Base-by-base conservation (phyloP, 2,329 filamentous ascomycete species). In the Pezicula rhizophila region DNA sequence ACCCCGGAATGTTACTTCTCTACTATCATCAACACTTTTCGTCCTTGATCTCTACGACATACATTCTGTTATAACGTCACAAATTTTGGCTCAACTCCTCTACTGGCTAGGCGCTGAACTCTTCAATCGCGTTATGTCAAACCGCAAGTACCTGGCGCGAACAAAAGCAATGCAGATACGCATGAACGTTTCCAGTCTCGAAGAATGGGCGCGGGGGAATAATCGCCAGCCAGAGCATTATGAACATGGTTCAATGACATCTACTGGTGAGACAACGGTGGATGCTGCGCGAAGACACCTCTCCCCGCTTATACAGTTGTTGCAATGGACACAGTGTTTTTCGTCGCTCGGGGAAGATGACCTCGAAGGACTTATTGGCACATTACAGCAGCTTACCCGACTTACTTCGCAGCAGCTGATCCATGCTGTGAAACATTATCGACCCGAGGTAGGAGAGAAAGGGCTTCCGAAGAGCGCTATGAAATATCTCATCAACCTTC, bases 161-260 rank as follows among this genome's bases (percentile, higher is more conserved):
- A 99, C 93, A 15, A 99, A 99, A 68, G 93, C 93, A 3, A 99
- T 99, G 93, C 93, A 99, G 66, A 97, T 99, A 59, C 88, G 93
- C 57, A 97, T 99, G 91, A 99, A 99, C 65, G 83, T 99, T 6
- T 97, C 93, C 0, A 85, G 84, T 7, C 73, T 99, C 17, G 93
- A 99, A 67, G 93, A 99, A 63, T 99, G 93, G 93, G 92, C 93
- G 1, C 80, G 92, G 26, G 78, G 81, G 14, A 99, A 99, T 68
- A 97, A 96, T 65, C 82, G 93, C 25, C 85, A 95, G 58, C 90
- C 93, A 1, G 93, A 97, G 64, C 92, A 97, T 68, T 97, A 89
- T 65, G 92, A 99, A 66, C 86, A 90, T 58, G 92, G 92, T 15
- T 91, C 92, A 46, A 91, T 89, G 68, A 86, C 79, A 15, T 83